phyloP scores from a whole-genome alignment of 83 land plant genomes.

The Isoetes engelmannii region DNA sequence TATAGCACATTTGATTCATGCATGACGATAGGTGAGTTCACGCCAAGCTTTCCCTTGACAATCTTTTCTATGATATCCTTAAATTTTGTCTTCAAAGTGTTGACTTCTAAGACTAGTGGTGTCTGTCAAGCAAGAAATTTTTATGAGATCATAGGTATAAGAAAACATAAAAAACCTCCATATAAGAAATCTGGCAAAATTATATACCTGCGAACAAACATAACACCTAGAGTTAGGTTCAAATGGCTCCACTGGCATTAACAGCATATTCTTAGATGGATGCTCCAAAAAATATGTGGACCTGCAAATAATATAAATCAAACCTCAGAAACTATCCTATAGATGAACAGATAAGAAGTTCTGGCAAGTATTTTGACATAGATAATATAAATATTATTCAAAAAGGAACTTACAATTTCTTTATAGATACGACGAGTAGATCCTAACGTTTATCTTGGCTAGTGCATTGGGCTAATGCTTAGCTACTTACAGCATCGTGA shows the following conservation, averaged over 20 bases:
- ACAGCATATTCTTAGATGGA: conserved; percentile 71
- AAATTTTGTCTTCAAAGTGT: conserved; percentile 60
- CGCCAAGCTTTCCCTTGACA: conserved; percentile 74
- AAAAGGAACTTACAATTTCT: no score
- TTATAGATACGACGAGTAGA: no score
- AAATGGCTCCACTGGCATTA: conserved; percentile 91
- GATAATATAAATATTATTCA: no score
- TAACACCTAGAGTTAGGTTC: conserved; percentile 87
- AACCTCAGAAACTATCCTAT: no score
- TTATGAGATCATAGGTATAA: not conserved
- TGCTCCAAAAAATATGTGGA: conserved; percentile 95
- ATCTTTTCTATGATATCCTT: conserved; percentile 86
- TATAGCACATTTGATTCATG: conserved; percentile 63
- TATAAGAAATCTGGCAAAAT: not conserved
- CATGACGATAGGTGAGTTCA: conserved; percentile 78
- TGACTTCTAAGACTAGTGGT: conserved; percentile 71
- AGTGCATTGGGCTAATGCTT: no score
- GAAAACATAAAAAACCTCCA: not conserved
- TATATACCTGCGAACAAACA: conserved; percentile 86
- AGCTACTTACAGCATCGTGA: no score
- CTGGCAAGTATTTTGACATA: no score
- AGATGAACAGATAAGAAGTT: no score
- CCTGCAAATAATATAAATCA: conserved; percentile 29
- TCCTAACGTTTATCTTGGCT: no score
- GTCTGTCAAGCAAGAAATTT: conserved; percentile 37